Evolutionary conservation across 257 asterid species (phyloP).

Genomic region (Nicotiana attenuata): DNA sequence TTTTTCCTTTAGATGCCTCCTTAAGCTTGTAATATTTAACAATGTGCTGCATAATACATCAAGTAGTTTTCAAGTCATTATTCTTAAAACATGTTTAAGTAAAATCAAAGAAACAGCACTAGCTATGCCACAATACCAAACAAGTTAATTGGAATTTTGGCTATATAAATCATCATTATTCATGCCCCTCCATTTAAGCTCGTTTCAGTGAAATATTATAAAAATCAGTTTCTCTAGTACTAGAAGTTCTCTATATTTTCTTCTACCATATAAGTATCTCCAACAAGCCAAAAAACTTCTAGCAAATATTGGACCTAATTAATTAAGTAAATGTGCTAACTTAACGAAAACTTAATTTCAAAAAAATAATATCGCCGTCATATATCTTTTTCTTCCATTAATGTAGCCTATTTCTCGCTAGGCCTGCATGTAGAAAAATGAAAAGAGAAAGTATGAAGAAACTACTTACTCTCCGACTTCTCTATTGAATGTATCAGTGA

Average conservation of each 20-base stretch:
- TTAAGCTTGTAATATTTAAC: background rate
- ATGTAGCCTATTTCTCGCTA: background rate
- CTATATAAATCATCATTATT: background rate
- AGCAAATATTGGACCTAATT: background rate
- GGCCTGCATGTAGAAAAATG: background rate
- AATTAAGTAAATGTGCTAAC: background rate
- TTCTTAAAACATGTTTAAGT: background rate
- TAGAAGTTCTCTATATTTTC: background rate
- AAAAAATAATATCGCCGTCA: background rate
- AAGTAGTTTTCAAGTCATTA: background rate
- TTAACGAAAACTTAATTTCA: background rate
- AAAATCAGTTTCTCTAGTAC: background rate
- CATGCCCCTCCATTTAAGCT: background rate
- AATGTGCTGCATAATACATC: slow-evolving; percentile 20
- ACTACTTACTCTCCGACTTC: slow-evolving; percentile 43
- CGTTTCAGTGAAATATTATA: background rate
- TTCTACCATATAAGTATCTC: background rate
- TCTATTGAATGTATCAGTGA: slow-evolving; percentile 33
- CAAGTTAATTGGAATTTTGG: background rate
- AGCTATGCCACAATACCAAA: background rate
- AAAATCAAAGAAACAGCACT: background rate
- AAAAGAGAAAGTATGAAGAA: background rate
- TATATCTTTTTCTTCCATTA: background rate
- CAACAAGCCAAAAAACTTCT: background rate
- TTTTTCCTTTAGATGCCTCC: slow-evolving; percentile 3